Evolutionary conservation across 139 green algal genomes (phyloP).

Genomic region (Chlorella sorokiniana): DNA sequence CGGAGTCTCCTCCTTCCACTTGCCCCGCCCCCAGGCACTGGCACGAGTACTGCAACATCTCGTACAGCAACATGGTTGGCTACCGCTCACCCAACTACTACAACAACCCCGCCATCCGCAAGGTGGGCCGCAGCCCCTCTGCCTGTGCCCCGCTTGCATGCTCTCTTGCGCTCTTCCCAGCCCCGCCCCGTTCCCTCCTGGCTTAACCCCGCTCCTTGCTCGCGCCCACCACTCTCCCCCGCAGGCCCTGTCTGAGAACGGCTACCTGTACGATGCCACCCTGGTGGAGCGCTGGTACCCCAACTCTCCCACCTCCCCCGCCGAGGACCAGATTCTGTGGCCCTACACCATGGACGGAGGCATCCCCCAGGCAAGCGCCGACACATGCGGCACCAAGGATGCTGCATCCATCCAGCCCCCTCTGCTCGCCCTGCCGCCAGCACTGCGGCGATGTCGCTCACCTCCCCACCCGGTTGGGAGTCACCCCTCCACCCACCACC

Average conservation of each 20-base stretch:
- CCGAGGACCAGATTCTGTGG: conserved; percentile 24
- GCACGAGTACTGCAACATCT: conserved; percentile 25
- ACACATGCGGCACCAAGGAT: too few relatives aligned
- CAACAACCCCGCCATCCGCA: conserved; percentile 22
- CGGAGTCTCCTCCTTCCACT: too few relatives aligned
- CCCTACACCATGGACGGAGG: conserved; percentile 38
- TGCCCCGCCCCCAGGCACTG: neutral
- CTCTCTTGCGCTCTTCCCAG: too few relatives aligned
- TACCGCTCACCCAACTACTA: conserved; percentile 27
- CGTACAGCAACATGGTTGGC: neutral
- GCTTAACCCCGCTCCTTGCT: neutral
- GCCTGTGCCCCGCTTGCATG: too few relatives aligned
- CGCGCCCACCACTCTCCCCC: neutral
- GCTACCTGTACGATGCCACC: conserved; percentile 37
- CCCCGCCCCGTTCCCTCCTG: too few relatives aligned
- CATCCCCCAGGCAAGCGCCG: conserved; percentile 24
- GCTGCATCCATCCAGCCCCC: too few relatives aligned
- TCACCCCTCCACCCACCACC: neutral
- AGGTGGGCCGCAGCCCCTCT: neutral
- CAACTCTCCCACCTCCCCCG: conserved; percentile 22
- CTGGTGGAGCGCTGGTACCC: conserved; percentile 21
- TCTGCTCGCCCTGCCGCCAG: neutral
- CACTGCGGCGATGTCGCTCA: neutral
- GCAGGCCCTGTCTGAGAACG: conserved; percentile 21
- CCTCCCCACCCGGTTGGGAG: neutral